A percentile compares a stretch with the other conserved stretches of the same genome.
These are phyloP conservation scores for Amoeboaphelidium protococcarum DNA, from an alignment of 371 early-diverging fungal genomes.

Conservation along the genomic window DNA sequence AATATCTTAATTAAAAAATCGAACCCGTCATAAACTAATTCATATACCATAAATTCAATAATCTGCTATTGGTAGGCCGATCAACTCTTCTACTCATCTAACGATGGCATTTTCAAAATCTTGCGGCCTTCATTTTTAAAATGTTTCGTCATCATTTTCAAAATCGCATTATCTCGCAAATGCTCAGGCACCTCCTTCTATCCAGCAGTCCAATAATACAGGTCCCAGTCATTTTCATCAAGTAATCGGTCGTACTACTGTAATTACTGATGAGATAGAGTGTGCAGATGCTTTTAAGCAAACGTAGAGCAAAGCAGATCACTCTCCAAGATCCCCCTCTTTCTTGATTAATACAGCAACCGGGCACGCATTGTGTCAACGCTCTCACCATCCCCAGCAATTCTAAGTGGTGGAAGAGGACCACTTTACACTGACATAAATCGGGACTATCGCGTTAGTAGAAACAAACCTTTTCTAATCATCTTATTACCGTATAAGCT, in stretches of 20 bases:
- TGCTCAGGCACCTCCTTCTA: slow-evolving; percentile 32
- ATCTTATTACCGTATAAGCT: too few species aligned
- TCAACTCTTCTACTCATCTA: slow-evolving; percentile 4
- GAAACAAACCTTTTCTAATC: too few species aligned
- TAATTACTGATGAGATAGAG: slow-evolving; percentile 26
- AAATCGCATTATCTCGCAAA: slow-evolving; percentile 20
- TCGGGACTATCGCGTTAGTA: too few species aligned
- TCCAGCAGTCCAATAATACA: slow-evolving; percentile 66
- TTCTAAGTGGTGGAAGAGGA: too few species aligned
- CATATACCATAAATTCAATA: too few species aligned
- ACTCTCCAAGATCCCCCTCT: slow-evolving; percentile 80
- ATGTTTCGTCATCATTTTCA: slow-evolving; percentile 29
- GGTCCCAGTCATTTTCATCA: slow-evolving; percentile 86
- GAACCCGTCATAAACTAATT: too few species aligned
- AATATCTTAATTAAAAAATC: too few species aligned
- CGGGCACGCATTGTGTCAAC: too few species aligned
- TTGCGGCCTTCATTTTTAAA: slow-evolving; percentile 34
- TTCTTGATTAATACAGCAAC: slow-evolving; percentile 76
- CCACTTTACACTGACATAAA: too few species aligned
- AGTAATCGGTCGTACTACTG: slow-evolving; percentile 50
- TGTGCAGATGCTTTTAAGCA: slow-evolving; percentile 28
- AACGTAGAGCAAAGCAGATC: slow-evolving; percentile 74
- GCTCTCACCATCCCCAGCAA: too few species aligned
- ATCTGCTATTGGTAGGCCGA: too few species aligned
- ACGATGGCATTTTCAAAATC: slow-evolving; percentile 42